Evolutionary conservation across 208 protist species (phyloP), one percentile per base, ranked within the genome.

Genomic region (Endotrypanum monterogeii): DNA sequence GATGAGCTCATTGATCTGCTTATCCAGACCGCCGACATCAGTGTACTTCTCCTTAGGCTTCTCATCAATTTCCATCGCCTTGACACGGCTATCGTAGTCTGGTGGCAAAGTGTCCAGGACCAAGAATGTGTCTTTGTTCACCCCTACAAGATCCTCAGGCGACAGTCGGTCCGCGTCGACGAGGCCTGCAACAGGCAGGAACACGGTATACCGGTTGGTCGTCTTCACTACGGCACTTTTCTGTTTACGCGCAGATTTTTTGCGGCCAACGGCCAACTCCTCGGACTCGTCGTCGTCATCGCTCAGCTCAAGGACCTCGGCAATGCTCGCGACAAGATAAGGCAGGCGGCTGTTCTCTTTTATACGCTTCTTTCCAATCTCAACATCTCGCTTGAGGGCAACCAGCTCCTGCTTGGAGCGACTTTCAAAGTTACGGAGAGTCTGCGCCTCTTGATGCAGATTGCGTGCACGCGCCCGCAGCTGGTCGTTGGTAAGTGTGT

Each of bases 51-150:
- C 99, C 70, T 98, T 99, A 46, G 99, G 99, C 83, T 97, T 98
- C 80, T 99, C 99, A 67, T 99, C 99, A 44, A 99, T 98, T 86
- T 99, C 99, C 99, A 99, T 99, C 41, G 99, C 98, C 89, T 99
- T 99, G n/a, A 99, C 99, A 28, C 99, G 98, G 51, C 98, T 98
- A 87, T 99, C 99, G 85, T 99, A 99, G 94, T 99, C 99, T 25
- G 98, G 85, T n/a, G 99, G 99, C 23, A 99, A 91, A 30, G 92
- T 99, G 83, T 99, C 99, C 4, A 99, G 89, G 63, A 99, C 97
- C 18, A 99, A 94, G 82, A 99, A 99, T 52, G 98, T 99, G 88
- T 99, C 99, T 84, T 99, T 99, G 90, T 99, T 99, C 20, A 99
- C 98, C 32, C 99, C 99, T 16, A 99, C 98, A 20, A 99, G 90